Conservation (phyloP, 768 basidiomycete genomes). For the Agrocybe chaxingu region DNA sequence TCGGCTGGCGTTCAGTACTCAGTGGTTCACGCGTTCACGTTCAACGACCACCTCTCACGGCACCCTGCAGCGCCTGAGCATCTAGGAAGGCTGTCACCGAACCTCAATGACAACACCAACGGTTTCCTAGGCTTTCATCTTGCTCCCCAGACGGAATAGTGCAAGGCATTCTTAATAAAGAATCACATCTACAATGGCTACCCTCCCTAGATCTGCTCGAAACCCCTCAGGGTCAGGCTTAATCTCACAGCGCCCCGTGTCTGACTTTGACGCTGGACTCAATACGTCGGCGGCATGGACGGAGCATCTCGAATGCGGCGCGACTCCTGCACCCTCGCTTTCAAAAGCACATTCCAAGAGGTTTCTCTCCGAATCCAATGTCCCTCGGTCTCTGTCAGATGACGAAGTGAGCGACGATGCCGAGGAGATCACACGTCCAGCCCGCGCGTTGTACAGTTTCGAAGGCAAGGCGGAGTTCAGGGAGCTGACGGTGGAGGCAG, state of each 20-base stretch:
- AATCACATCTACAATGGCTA: conserved; percentile 12
- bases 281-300: conserved; percentile 81
- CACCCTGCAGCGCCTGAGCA: no score
- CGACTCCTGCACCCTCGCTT: conserved; percentile 21
- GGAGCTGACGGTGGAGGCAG: conserved; percentile 66
- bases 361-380: conserved; percentile 36
- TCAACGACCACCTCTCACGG: no score
- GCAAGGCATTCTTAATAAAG: no score
- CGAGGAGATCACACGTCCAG: conserved; percentile 39
- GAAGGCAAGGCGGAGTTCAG: conserved; percentile 73
- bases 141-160: no score
- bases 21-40: no score
- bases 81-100: no score
- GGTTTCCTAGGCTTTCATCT: no score
- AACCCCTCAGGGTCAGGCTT: conserved; percentile 9
- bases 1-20: no score
- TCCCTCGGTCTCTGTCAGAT: conserved; percentile 28
- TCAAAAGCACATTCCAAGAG: conserved; percentile 30
- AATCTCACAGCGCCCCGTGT: conserved; percentile 24
- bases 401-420: conserved; percentile 40
- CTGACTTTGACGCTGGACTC: conserved; percentile 73
- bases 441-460: conserved; percentile 71
- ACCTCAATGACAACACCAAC: no score
- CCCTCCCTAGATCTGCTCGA: conserved; percentile 20
- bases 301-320: conserved; percentile 43